Evolutionary conservation across 2,329 filamentous ascomycete species (phyloP).

Genomic region (Lanzia echinophila): DNA sequence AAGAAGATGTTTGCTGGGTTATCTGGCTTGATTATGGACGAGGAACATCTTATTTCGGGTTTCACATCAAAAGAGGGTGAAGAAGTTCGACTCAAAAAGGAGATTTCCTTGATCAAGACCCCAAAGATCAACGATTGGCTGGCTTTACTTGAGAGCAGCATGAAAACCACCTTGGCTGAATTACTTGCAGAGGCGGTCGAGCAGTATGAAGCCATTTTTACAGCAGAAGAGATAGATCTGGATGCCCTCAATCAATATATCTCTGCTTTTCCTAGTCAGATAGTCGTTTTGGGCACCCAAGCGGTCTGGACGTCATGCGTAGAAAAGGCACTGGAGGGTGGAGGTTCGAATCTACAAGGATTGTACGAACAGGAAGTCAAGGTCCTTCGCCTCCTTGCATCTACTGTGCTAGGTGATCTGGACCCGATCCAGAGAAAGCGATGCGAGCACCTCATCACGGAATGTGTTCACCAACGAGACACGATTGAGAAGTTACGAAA

Average conservation of each 20-base stretch:
- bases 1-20: slow-evolving; percentile 99
- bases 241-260: slow-evolving; percentile 74
- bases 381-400: slow-evolving; percentile 77
- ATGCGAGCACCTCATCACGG: slow-evolving; percentile 97
- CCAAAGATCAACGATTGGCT: slow-evolving; percentile 99
- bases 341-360: slow-evolving; percentile 59
- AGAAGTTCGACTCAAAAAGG: slow-evolving; percentile 76
- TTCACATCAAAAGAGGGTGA: slow-evolving; percentile 96
- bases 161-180: slow-evolving; percentile 92
- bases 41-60: slow-evolving; percentile 81
- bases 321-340: slow-evolving; percentile 66
- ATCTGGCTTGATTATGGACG: slow-evolving; percentile 83
- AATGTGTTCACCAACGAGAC: slow-evolving; percentile 96
- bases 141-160: slow-evolving; percentile 81
- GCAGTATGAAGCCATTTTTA: slow-evolving; percentile 73
- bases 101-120: slow-evolving; percentile 86
- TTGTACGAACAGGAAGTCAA: slow-evolving; percentile 79
- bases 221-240: slow-evolving; percentile 61
- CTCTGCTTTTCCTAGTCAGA: slow-evolving; percentile 78
- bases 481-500: slow-evolving; percentile 80
- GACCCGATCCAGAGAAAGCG: slow-evolving; percentile 85
- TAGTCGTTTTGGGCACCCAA: slow-evolving; percentile 91
- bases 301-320: slow-evolving; percentile 89
- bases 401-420: slow-evolving; percentile 84
- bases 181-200: slow-evolving; percentile 79